Conservation (phyloP, 805 yeast genomes). For the Kluyveromyces starmeri region DNA sequence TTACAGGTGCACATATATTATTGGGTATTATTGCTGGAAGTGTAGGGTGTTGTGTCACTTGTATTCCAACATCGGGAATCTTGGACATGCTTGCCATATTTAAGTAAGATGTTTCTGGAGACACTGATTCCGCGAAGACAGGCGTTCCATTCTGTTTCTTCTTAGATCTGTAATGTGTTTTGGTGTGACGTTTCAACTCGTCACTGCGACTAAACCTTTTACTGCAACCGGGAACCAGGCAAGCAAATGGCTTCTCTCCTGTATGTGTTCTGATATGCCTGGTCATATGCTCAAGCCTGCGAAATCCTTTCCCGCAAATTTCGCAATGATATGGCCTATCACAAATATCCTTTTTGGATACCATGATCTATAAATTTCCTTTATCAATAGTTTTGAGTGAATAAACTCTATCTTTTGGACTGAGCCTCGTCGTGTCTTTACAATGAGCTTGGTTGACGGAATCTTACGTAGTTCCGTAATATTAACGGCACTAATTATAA, state of each 20-base stretch:
- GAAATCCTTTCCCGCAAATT: constrained; percentile 77
- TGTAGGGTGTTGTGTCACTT: neutral
- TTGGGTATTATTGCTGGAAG: neutral
- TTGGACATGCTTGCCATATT: too few relatives aligned
- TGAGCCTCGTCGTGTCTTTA: too few relatives aligned
- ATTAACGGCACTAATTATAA: too few relatives aligned
- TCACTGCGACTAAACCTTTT: constrained; percentile 75
- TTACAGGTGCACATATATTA: neutral
- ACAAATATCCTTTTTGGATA: constrained; percentile 15
- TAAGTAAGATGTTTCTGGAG: constrained; percentile 1
- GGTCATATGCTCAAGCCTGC: constrained; percentile 83
- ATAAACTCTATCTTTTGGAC: too few relatives aligned
- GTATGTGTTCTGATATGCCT: constrained; percentile 89
- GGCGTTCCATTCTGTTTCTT: constrained; percentile 37
- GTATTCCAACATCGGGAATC: too few relatives aligned
- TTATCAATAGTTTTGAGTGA: too few relatives aligned
- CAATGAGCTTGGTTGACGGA: too few relatives aligned
- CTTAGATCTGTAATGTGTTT: constrained; percentile 63
- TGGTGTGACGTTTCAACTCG: constrained; percentile 76
- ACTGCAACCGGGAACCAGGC: constrained; percentile 75
- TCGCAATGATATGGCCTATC: constrained; percentile 78
- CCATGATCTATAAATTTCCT: too few relatives aligned
- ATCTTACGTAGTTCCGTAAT: too few relatives aligned
- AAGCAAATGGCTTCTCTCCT: constrained; percentile 85
- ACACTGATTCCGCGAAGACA: constrained; percentile 3